Conservation (phyloP, 148 eudicot species). For the Rhododendron vialii region DNA sequence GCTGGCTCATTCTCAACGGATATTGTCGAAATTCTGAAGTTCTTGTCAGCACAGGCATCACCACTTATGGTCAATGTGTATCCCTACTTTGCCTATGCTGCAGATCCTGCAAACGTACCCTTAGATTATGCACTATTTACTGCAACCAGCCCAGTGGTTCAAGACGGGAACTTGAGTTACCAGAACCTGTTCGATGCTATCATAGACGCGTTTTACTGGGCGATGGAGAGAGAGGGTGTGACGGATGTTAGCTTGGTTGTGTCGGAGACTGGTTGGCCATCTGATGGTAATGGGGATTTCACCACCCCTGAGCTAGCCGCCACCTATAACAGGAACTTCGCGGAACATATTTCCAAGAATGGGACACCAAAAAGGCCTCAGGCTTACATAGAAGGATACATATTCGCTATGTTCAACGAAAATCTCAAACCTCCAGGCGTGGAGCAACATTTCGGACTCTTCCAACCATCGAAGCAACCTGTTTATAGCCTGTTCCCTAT, state of each 20-base stretch:
- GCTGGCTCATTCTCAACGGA: constrained; percentile 21
- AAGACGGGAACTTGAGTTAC: constrained; percentile 29
- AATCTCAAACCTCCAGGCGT: constrained; percentile 25
- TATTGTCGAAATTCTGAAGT: constrained; percentile 12
- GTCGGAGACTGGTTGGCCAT: constrained; percentile 43
- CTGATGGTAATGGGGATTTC: constrained; percentile 23
- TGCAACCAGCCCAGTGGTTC: constrained; percentile 9
- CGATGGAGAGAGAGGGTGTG: constrained; percentile 29
- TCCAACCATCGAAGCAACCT: constrained; percentile 17
- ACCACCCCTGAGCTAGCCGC: constrained; percentile 30
- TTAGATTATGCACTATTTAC: constrained; percentile 45
- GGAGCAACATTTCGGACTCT: constrained; percentile 34
- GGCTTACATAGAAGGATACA: constrained; percentile 13
- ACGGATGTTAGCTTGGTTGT: constrained; percentile 17
- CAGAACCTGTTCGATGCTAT: constrained; percentile 43
- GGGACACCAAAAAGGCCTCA: constrained; percentile 37
- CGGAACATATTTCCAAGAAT: neutral
- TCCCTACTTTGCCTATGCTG: constrained; percentile 45
- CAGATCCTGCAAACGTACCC: constrained; percentile 17
- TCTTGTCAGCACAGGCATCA: constrained; percentile 10
- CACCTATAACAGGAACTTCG: constrained; percentile 28
- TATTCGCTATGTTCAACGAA: constrained; percentile 38
- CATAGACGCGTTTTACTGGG: constrained; percentile 31
- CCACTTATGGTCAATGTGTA: constrained; percentile 46
- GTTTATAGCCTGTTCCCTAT: constrained; percentile 13